Percentiles rank a stretch among this genome's conserved stretches.
phyloP scores from a whole-genome alignment of 768 basidiomycete species.

The Asterophora lycoperdoides region DNA sequence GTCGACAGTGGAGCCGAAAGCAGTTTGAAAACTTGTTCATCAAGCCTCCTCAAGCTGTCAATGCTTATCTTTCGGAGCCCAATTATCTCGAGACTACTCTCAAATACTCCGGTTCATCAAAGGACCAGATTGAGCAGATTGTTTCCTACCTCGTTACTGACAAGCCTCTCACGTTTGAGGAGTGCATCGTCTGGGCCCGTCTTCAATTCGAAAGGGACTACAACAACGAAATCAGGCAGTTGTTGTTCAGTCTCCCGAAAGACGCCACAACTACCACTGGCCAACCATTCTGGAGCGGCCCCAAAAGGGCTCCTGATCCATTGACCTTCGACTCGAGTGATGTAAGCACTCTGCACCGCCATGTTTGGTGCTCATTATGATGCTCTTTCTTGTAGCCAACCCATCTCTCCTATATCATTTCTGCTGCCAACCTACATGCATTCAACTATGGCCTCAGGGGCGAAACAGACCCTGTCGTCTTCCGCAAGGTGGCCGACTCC shows the following conservation, averaged over 20 bases:
- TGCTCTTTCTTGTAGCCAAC: constrained; percentile 49
- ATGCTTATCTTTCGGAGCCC: constrained; percentile 94
- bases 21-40: constrained; percentile 93
- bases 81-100: constrained; percentile 90
- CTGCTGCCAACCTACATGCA: constrained; percentile 94
- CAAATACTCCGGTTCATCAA: constrained; percentile 89
- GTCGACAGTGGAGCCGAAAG: constrained; percentile 79
- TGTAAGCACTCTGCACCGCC: constrained; percentile 42
- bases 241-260: constrained; percentile 91
- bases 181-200: constrained; percentile 96
- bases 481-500: constrained; percentile 79
- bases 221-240: constrained; percentile 88
- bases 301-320: constrained; percentile 94
- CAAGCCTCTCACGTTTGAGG: constrained; percentile 93
- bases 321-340: constrained; percentile 82
- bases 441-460: constrained; percentile 97
- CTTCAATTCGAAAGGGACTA: constrained; percentile 93
- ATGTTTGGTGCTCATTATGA: constrained; percentile 6
- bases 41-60: constrained; percentile 90
- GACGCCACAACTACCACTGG: constrained; percentile 89
- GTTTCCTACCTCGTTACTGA: constrained; percentile 84
- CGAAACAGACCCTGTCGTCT: constrained; percentile 70
- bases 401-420: constrained; percentile 85
- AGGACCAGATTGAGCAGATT: constrained; percentile 86
- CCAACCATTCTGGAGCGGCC: constrained; percentile 98